phyloP scores from a whole-genome alignment of 495 filamentous ascomycete genomes.

The Trichoderma orchidacearum region DNA sequence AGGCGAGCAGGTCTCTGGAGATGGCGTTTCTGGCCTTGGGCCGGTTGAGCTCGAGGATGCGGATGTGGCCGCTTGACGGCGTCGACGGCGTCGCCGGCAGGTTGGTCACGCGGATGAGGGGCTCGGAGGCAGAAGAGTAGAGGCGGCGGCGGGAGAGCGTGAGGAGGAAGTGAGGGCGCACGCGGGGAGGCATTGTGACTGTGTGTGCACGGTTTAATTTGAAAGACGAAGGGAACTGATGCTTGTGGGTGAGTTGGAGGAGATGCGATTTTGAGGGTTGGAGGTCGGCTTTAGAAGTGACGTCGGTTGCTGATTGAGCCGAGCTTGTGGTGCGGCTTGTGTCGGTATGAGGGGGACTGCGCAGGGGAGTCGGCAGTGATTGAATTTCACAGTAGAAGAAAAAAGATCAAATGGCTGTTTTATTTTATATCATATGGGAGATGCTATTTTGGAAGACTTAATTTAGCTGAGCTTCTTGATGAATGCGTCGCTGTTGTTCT shows the following conservation, averaged over 20 bases:
- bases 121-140: slow-evolving; percentile 24
- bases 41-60: slow-evolving; percentile 74
- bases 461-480: too few species aligned
- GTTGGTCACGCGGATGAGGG: slow-evolving; percentile 55
- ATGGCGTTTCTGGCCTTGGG: slow-evolving; percentile 81
- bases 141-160: neutral
- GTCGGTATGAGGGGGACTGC: neutral
- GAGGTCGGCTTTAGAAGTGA: neutral
- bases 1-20: slow-evolving; percentile 58
- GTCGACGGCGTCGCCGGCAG: slow-evolving; percentile 64
- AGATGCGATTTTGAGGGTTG: neutral
- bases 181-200: neutral
- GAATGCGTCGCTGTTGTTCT: too few species aligned
- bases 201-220: neutral
- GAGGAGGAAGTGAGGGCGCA: neutral
- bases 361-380: neutral
- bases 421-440: too few species aligned
- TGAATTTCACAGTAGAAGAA: too few species aligned
- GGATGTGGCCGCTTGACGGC: slow-evolving; percentile 56
- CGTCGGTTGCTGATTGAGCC: neutral
- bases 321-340: neutral
- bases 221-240: neutral
- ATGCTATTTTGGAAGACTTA: too few species aligned
- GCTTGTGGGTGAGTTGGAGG: neutral
- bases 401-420: too few species aligned